Evolutionary conservation across 139 green algal genomes (phyloP).

Genomic region (Haematococcus lacustris): DNA sequence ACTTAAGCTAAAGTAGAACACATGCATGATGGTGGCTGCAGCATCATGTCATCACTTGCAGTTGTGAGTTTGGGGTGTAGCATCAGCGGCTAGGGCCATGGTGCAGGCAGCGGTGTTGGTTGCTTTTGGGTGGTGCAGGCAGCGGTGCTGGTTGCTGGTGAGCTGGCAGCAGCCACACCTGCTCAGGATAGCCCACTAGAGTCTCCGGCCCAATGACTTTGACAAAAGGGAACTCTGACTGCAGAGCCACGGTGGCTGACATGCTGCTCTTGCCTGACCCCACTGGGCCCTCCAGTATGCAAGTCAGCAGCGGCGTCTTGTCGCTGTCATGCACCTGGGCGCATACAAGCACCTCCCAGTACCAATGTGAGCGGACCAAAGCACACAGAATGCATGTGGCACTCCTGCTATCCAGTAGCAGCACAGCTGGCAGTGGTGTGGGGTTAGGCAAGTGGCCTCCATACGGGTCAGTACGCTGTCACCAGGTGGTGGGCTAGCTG

Average conservation of each 20-base stretch:
- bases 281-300: conserved; percentile 76
- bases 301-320: conserved; percentile 82
- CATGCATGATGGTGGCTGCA: too few species aligned
- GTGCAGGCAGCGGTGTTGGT: too few species aligned
- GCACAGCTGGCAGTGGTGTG: too few species aligned
- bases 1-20: too few species aligned
- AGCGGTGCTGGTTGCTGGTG: too few species aligned
- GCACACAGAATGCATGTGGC: not conserved
- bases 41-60: too few species aligned
- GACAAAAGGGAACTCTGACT: conserved; percentile 87
- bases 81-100: too few species aligned
- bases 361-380: not conserved
- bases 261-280: conserved; percentile 93
- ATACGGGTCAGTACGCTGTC: not conserved
- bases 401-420: not conserved
- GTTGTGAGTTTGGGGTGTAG: too few species aligned
- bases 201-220: conserved; percentile 81
- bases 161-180: too few species aligned
- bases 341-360: not conserved
- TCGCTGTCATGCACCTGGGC: conserved; percentile 64
- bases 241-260: conserved; percentile 77
- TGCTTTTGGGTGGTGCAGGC: too few species aligned
- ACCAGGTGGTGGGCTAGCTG: not conserved
- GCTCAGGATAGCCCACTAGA: conserved; percentile 86
- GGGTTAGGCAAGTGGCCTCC: too few species aligned